Evolutionary conservation across 371 early-diverging fungal genomes (phyloP), one percentile per base, ranked within the genome.

Genomic region (Apophysomyces trapeziformis): DNA sequence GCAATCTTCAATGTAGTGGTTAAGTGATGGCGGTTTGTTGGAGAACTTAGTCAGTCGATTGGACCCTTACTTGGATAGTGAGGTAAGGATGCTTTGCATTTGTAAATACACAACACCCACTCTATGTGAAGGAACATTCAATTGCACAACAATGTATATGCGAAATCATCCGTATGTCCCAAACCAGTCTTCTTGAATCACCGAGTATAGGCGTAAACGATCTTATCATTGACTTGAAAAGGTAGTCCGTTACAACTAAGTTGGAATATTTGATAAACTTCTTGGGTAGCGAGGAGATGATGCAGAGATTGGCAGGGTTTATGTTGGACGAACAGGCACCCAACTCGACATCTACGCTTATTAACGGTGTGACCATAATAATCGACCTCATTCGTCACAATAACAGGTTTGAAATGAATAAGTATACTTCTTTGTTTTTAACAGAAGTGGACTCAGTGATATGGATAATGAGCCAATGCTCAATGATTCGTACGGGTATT

Each of bases 361-460:
- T 92, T 65, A 93, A 95, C 73, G 95, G 95, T 60, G 94, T 95
- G 45, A 92, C 91, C 56, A 94, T 98, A 58, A 91, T 98, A 63
- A 95, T 98, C 68, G 97, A 98, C 83, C 84, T 98, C 21, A 96
- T 98, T 70, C 90, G 97, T 59, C 88, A 95, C 63, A 95, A 95
- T 77, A 95, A 95, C 85, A 79, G 85, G 87, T 85, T 64, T 47
- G 6, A 39, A 18, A 62, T 60, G 5, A 8, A 1, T 13, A 6
- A 32, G 39, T 21, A 6, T n/a, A 21, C 0, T n/a, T 13, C 4
- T 47, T 5, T 47, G 9, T 47, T 47, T 21, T 21, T 50, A 9
- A 21, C 2, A 35, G 1, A 50, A 4, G 2, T 50, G 4, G 54
- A 45, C 14, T 1, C 38, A 74, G 72, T 43, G 79, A 79, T 46